These are phyloP conservation scores for Penicillium sp. DNA, from an alignment of 2,329 filamentous ascomycete genomes.

Conservation along the genomic window DNA sequence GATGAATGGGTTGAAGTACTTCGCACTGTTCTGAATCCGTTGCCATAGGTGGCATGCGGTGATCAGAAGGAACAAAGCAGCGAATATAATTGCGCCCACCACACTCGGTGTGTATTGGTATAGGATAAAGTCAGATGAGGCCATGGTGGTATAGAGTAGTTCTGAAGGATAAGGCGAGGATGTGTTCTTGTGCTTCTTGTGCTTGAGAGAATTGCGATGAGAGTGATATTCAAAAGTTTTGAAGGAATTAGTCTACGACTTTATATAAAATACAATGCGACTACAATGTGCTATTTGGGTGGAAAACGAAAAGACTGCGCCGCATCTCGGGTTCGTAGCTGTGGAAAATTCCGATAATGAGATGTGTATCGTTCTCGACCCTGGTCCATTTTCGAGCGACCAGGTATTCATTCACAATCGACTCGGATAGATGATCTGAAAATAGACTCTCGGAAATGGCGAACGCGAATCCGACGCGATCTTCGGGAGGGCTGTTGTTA, in stretches of 20 bases:
- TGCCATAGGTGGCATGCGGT: constrained; percentile 15
- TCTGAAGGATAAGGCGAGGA: neutral
- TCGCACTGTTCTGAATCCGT: constrained; percentile 6
- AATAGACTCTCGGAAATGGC: neutral
- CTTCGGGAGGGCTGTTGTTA: neutral
- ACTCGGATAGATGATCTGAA: neutral
- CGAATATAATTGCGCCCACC: constrained; percentile 24
- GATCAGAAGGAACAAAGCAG: constrained; percentile 18
- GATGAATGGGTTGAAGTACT: constrained; percentile 18
- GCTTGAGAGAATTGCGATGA: neutral
- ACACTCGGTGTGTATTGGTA: constrained; percentile 28
- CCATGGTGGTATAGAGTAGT: neutral
- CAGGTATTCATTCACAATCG: neutral
- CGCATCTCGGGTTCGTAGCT: neutral
- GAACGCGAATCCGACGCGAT: neutral
- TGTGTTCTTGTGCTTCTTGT: neutral
- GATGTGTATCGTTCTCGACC: neutral
- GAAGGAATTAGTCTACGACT: neutral
- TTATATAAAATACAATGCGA: neutral
- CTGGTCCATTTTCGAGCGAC: neutral
- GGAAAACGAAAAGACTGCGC: neutral
- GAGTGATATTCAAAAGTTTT: neutral
- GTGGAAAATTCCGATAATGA: neutral
- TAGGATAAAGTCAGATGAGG: constrained; percentile 4
- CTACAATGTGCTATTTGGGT: neutral